Conservation (phyloP, 2,329 filamentous ascomycete genomes). For the Passalora sequoiae region DNA sequence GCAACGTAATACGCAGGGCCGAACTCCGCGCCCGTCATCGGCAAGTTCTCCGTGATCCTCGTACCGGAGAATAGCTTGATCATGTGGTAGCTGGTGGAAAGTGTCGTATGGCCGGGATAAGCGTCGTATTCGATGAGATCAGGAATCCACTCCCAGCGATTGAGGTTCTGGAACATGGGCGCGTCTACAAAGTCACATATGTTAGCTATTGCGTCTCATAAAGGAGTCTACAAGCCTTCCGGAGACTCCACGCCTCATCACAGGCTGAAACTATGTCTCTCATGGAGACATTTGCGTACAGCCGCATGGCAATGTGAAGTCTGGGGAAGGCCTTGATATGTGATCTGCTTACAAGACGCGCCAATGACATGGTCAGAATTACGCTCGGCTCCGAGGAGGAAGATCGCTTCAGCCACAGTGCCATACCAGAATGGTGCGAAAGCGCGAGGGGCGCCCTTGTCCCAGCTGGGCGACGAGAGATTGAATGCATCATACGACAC, state of each 20-base stretch:
- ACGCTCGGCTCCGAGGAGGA: slow-evolving; percentile 59
- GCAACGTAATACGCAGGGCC: slow-evolving; percentile 46
- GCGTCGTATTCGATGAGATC: slow-evolving; percentile 40
- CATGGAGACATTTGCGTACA: too few species aligned
- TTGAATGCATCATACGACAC: slow-evolving; percentile 43
- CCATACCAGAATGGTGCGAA: slow-evolving; percentile 45
- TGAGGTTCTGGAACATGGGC: slow-evolving; percentile 29
- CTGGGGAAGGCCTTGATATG: too few species aligned
- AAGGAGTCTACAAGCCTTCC: too few species aligned
- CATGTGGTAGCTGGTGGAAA: slow-evolving; percentile 31
- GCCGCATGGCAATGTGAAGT: too few species aligned
- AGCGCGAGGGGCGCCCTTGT: slow-evolving; percentile 42
- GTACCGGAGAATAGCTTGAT: slow-evolving; percentile 41
- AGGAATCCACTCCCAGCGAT: slow-evolving; percentile 32
- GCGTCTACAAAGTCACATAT: slow-evolving; percentile 38
- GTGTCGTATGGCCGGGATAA: slow-evolving; percentile 33
- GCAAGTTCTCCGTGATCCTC: slow-evolving; percentile 44
- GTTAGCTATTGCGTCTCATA: too few species aligned
- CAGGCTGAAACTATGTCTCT: too few species aligned
- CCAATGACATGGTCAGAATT: slow-evolving; percentile 57
- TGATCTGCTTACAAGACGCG: too few species aligned
- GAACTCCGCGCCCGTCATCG: slow-evolving; percentile 36
- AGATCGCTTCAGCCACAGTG: slow-evolving; percentile 60
- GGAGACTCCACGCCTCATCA: too few species aligned
- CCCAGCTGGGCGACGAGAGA: slow-evolving; percentile 39